These are phyloP conservation scores for Corchorus olitorius DNA, from an alignment of 345 rosid genomes.

Conservation along the genomic window DNA sequence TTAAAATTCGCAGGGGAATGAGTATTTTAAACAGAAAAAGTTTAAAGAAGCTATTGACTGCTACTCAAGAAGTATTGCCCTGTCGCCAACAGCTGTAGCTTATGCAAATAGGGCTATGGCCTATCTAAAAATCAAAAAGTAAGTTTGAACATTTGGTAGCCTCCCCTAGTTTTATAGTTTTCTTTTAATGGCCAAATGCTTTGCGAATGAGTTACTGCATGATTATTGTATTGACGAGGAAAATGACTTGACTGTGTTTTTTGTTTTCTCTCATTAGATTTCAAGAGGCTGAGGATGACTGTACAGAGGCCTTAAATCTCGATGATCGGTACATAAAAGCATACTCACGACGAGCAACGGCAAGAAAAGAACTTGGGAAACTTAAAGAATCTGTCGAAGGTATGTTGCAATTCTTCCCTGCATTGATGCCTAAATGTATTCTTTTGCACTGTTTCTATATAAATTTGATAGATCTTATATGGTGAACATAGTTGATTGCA, in stretches of 20 bases:
- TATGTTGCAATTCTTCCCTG: conserved; percentile 23
- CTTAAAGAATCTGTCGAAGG: conserved; percentile 84
- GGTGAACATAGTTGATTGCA: conserved; percentile 40
- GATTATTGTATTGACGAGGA: neutral
- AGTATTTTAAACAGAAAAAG: conserved; percentile 79
- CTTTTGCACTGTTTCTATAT: neutral
- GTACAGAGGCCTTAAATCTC: conserved; percentile 87
- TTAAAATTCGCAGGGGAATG: conserved; percentile 63
- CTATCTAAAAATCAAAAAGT: conserved; percentile 81
- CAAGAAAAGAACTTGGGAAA: conserved; percentile 75
- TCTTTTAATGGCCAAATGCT: neutral
- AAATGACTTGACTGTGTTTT: neutral
- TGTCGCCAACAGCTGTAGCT: conserved; percentile 82
- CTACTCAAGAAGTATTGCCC: conserved; percentile 87
- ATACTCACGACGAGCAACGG: conserved; percentile 88
- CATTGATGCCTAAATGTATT: conserved; percentile 10
- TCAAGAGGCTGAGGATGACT: conserved; percentile 84
- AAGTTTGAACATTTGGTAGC: conserved; percentile 18
- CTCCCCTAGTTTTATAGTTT: conserved; percentile 1
- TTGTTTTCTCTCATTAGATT: conserved; percentile 44
- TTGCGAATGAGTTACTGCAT: conserved; percentile 6
- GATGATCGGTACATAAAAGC: conserved; percentile 93
- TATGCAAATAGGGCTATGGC: conserved; percentile 96
- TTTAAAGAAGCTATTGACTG: conserved; percentile 84
- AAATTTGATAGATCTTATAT: conserved; percentile 24